Evolutionary conservation across 345 rosid species (phyloP), one percentile per base, ranked within the genome.

Genomic region (Punica granatum): DNA sequence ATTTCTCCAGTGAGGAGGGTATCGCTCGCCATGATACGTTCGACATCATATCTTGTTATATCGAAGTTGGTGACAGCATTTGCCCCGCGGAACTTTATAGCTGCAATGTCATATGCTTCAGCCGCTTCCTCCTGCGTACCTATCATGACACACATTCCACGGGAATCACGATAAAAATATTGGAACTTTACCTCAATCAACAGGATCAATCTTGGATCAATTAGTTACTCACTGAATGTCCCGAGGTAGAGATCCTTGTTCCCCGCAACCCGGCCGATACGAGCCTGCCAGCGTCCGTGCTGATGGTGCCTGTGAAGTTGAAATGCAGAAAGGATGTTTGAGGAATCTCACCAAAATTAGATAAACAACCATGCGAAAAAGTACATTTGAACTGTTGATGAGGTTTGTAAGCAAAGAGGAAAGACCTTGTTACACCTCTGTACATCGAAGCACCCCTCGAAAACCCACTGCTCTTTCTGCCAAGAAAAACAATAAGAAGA

Each of bases 201-300:
- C n/a, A 54, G 11, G 11, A 23, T 13, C 56, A 19, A 4, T 13
- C 4, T 1, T 54, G 15, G 12, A 1, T 3, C 2, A 23, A 3
- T 13, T 26, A 49, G 25, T 8, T 60, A 76, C 84, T 81, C 76
- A 92, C 97, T 86, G 70, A 89, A 93, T 62, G 99, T 91, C 73
- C 98, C 99, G 1, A 94, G 97, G 74, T 94, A 95, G 61, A 95
- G 98, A 72, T 95, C 98, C 74, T 95, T 95, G 76, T 95, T 95
- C 53, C 99, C 99, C 0, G 98, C 97, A 32, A 95, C 99, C 80
- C 99, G 84, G 42, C 99, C 99, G 1, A 95, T 95, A 64, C 99
- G 80, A 73, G 99, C 99, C 73, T 95, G 98, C 99, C 99, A 95
- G 78, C 99, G 88, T 69, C 99, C 99, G 76, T 95, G 98, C 60